A percentile compares a stretch with the other conserved stretches of the same genome.
These are phyloP conservation scores for Saturnispora galanensis DNA, from an alignment of 805 yeast species.

Conservation along the genomic window DNA sequence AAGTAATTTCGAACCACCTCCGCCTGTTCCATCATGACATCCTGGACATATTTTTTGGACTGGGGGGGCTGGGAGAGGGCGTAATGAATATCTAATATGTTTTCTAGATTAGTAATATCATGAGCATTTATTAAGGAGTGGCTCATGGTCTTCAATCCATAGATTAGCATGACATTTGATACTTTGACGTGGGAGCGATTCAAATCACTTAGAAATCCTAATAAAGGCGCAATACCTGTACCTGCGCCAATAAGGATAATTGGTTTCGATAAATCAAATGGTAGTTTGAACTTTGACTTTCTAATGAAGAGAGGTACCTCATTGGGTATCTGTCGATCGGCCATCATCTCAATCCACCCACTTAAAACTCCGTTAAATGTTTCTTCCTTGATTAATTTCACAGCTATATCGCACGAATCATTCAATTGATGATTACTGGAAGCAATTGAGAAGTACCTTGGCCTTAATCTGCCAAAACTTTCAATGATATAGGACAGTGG, in stretches of 20 bases:
- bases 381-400: constrained; percentile 62
- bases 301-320: constrained; percentile 78
- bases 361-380: constrained; percentile 72
- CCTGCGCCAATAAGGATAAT: constrained; percentile 94
- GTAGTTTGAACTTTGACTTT: constrained; percentile 82
- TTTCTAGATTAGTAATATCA: constrained; percentile 64
- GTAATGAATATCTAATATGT: constrained; percentile 51
- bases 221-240: constrained; percentile 93
- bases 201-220: constrained; percentile 77
- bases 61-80: constrained; percentile 65
- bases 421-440: constrained; percentile 60
- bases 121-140: constrained; percentile 72
- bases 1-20: constrained; percentile 40
- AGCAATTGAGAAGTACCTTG: constrained; percentile 89
- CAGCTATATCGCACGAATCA: constrained; percentile 61
- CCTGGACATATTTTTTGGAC: constrained; percentile 70
- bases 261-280: constrained; percentile 66
- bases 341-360: constrained; percentile 62
- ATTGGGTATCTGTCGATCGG: constrained; percentile 35
- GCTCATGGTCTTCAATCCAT: constrained; percentile 47
- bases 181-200: constrained; percentile 29
- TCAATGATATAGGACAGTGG: constrained; percentile 81
- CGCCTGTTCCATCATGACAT: constrained; percentile 44
- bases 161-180: constrained; percentile 65
- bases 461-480: constrained; percentile 64